Evolutionary conservation across 768 basidiomycete species (phyloP).

Genomic region (Galerina marginata): DNA sequence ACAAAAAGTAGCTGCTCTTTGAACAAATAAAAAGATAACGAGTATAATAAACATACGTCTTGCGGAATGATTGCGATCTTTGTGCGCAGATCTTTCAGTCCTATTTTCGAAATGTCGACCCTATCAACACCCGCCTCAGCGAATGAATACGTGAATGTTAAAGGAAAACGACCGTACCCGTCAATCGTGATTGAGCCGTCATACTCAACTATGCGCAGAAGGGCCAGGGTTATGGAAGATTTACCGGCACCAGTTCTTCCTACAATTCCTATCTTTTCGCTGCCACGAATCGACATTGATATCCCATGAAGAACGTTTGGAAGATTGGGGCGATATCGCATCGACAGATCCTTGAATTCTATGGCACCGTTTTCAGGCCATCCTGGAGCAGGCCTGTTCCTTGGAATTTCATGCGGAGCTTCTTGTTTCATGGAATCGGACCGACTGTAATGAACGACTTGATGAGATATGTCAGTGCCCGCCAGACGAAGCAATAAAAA

Average conservation of each 20-base stretch:
- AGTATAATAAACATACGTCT: slow-evolving; percentile 36
- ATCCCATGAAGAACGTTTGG: slow-evolving; percentile 74
- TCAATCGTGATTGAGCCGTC: slow-evolving; percentile 69
- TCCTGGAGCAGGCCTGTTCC: slow-evolving; percentile 53
- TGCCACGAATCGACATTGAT: slow-evolving; percentile 59
- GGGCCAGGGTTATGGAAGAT: slow-evolving; percentile 64
- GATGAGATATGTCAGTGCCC: not conserved
- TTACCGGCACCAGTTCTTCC: slow-evolving; percentile 67
- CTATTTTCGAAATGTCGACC: slow-evolving; percentile 71
- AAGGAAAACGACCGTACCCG: slow-evolving; percentile 41
- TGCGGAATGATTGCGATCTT: slow-evolving; percentile 73
- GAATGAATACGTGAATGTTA: not conserved
- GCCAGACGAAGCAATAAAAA: not conserved
- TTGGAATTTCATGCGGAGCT: slow-evolving; percentile 63
- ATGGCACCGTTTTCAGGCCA: slow-evolving; percentile 73
- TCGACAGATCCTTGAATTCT: slow-evolving; percentile 60
- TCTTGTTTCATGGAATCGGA: slow-evolving; percentile 63
- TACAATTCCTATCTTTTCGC: slow-evolving; percentile 82
- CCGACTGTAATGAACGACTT: slow-evolving; percentile 61
- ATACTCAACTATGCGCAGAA: slow-evolving; percentile 75
- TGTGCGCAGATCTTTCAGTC: slow-evolving; percentile 64
- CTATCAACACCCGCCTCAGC: slow-evolving; percentile 27
- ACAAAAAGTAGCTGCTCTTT: not conserved
- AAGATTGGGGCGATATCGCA: slow-evolving; percentile 74
- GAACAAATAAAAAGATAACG: not conserved